phyloP scores from a whole-genome alignment of 148 eudicot species.

The Cornus florida region DNA sequence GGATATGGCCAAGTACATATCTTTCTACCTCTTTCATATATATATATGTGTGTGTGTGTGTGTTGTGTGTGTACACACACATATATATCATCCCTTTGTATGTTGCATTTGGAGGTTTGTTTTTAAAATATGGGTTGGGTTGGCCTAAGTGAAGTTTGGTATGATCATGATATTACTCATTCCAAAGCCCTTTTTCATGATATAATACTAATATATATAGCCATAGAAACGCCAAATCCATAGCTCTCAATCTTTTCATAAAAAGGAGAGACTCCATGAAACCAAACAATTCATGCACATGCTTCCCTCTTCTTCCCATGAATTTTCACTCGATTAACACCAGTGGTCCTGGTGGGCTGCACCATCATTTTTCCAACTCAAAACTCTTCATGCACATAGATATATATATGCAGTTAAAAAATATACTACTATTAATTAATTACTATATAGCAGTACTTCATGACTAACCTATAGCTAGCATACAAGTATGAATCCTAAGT shows the following conservation, averaged over 20 bases:
- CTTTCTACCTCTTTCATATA: not conserved
- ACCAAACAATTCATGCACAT: slow-evolving; percentile 30
- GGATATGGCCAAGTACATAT: not conserved
- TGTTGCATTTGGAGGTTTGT: slow-evolving; percentile 16
- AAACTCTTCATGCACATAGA: not conserved
- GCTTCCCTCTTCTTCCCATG: slow-evolving; percentile 27
- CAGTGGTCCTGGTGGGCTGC: slow-evolving; percentile 13
- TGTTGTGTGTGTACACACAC: not conserved
- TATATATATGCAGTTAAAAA: not conserved
- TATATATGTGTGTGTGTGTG: too few relatives aligned
- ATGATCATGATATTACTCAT: slow-evolving; percentile 19
- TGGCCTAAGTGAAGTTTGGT: not conserved
- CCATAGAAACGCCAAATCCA: slow-evolving; percentile 17
- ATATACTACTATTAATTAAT: too few relatives aligned
- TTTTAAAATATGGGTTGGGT: slow-evolving; percentile 1
- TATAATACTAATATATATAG: not conserved
- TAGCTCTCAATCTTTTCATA: slow-evolving; percentile 16
- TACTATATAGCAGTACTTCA: not conserved
- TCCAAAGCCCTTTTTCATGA: slow-evolving; percentile 12
- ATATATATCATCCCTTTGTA: not conserved
- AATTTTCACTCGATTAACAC: slow-evolving; percentile 7
- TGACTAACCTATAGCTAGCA: not conserved
- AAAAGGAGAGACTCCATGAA: slow-evolving; percentile 24
- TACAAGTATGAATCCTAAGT: not conserved
- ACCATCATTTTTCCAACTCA: slow-evolving; percentile 9